Evolutionary conservation across 23 red algal species (phyloP).

Genomic region (Gracilaria caudata): DNA sequence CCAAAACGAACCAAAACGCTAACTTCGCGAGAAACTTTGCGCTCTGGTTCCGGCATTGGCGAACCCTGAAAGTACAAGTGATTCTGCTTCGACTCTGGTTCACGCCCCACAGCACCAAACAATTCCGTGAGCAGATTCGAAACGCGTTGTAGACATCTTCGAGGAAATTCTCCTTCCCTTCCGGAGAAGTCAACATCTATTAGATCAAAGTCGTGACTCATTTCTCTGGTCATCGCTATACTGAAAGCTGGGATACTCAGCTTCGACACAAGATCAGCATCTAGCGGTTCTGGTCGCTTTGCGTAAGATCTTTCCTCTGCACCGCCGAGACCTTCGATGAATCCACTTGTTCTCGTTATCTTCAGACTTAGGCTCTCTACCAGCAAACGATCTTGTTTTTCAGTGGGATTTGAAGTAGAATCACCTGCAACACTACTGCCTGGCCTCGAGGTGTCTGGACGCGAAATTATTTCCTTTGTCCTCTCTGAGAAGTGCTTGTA

Average conservation of each 20-base stretch:
- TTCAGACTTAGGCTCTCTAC: conserved; percentile 56
- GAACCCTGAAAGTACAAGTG: neutral
- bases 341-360: conserved; percentile 56
- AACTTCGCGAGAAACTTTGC: conserved; percentile 50
- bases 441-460: conserved; percentile 5
- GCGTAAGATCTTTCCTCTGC: neutral
- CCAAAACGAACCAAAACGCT: conserved; percentile 52
- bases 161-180: conserved; percentile 64
- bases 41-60: neutral
- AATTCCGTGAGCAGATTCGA: conserved; percentile 56
- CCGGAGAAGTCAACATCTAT: conserved; percentile 65
- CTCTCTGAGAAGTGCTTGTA: conserved; percentile 31
- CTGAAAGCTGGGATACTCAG: conserved; percentile 61
- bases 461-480: conserved; percentile 9
- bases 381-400: conserved; percentile 43
- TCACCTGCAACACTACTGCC: conserved; percentile 14
- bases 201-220: conserved; percentile 50
- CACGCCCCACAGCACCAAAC: conserved; percentile 51
- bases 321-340: conserved; percentile 51
- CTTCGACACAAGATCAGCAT: conserved; percentile 33
- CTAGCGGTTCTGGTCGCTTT: neutral
- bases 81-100: conserved; percentile 1
- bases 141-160: conserved; percentile 46
- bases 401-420: conserved; percentile 33
- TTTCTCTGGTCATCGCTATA: conserved; percentile 32